Conservation (phyloP, 2,329 filamentous ascomycete genomes). For the Fusarium begoniae region DNA sequence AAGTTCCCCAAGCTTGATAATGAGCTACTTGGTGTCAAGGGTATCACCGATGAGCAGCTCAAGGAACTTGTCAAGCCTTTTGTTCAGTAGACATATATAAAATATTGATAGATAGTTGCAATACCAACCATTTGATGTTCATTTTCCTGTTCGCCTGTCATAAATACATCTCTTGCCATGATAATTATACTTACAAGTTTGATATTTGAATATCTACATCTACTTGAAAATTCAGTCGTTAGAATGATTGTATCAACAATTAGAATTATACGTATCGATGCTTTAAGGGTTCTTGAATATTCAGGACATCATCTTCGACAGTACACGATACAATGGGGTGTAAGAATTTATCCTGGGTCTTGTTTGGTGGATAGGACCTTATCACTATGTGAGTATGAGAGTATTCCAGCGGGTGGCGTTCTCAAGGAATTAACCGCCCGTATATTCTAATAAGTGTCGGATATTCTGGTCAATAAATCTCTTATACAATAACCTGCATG, state of each 20-base stretch:
- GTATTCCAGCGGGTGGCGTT: neutral
- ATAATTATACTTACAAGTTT: too few relatives aligned
- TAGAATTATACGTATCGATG: rapidly evolving
- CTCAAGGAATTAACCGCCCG: rapidly evolving
- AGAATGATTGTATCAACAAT: too few relatives aligned
- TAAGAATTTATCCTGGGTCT: rapidly evolving
- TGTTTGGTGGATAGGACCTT: rapidly evolving
- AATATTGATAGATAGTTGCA: neutral
- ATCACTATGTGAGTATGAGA: neutral
- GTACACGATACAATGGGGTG: rapidly evolving
- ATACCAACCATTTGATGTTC: neutral
- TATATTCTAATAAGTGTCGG: too few relatives aligned
- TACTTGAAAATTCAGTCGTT: too few relatives aligned
- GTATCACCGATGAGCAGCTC: constrained; percentile 52
- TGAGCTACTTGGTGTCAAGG: constrained; percentile 56
- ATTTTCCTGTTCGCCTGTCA: rapidly evolving
- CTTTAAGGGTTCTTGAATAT: rapidly evolving
- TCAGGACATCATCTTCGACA: rapidly evolving
- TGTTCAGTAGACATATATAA: constrained; percentile 13
- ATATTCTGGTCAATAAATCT: rapidly evolving
- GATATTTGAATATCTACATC: too few relatives aligned
- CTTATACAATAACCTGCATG: neutral
- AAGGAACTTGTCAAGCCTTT: constrained; percentile 43
- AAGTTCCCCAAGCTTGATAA: constrained; percentile 53
- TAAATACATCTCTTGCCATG: too few relatives aligned